Evolutionary conservation across 169 alveolate species (phyloP), one percentile per base, ranked within the genome.

Genomic region (Theileria annulata): DNA sequence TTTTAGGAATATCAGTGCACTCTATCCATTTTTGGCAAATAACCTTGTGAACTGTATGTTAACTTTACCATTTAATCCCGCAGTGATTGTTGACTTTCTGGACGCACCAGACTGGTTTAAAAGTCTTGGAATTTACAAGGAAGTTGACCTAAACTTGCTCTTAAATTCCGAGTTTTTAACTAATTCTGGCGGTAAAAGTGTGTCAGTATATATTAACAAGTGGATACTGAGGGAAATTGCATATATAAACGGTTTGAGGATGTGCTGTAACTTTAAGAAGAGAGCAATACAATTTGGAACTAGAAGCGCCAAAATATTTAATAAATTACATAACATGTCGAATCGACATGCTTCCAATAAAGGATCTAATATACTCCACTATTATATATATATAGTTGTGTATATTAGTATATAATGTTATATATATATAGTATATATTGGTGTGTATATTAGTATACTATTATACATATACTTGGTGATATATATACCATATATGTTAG

Each of bases 221-320:
- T 89, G 94, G 94, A 78, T 89, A 56, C 70, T 89, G 71, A 76
- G 94, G 30, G 90, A 86, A 81, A 80, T 87, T 2, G 72, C 86
- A 5, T 79, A 49, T 19, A 62, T 76, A 37, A 66, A 83, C 48
- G 87, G 90, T 9, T 66, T 78, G 28, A 86, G 77, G 28, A 74
- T 71, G 21, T 71, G 90, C 28, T 83, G 78, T 56, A 77, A 78
- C 69, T 89, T 86, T 75, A 89, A 89, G 70, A 89, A 89, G 71
- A 80, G 90, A 47, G 94, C 94, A 31, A 89, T 89, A 37, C 94
- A 89, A 64, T 89, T 89, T 37, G 94, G 94, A 27, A 78, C 94
- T 0, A 89, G 73, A 30, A 75, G 88, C 25, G 83, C 88, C 13
- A 81, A 81, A 42, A 71, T 66, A 21, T 81, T 81, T 60, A 81